These are phyloP conservation scores for Skeletonema menzelii DNA, from an alignment of 108 stramenopile species.

Conservation along the genomic window DNA sequence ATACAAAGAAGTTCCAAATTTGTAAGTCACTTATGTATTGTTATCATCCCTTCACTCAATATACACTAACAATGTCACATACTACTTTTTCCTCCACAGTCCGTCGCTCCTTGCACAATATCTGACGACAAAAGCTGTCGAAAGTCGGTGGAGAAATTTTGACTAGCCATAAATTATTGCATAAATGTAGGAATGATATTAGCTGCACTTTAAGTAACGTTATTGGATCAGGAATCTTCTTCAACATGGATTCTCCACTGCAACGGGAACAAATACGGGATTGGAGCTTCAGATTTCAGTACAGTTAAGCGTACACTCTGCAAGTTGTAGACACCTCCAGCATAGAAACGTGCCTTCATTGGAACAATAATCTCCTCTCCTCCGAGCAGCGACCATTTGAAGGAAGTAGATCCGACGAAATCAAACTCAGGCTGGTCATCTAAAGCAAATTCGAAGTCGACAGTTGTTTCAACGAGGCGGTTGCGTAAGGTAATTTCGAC, in stretches of 20 bases:
- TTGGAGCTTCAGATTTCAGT: conserved; percentile 11
- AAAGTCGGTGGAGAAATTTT: conserved; percentile 32
- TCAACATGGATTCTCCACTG: conserved; percentile 55
- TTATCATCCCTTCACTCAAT: neutral
- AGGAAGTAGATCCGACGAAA: conserved; percentile 56
- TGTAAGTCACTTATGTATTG: conserved; percentile 8
- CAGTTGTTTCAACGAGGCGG: conserved; percentile 50
- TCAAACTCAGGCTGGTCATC: conserved; percentile 54
- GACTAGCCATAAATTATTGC: neutral
- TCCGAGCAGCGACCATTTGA: conserved; percentile 45
- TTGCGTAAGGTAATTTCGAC: conserved; percentile 63
- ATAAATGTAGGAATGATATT: neutral
- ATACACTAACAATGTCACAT: neutral
- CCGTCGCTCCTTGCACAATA: conserved; percentile 78
- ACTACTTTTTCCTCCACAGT: neutral
- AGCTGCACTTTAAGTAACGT: neutral
- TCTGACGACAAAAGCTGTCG: conserved; percentile 68
- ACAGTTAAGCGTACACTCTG: conserved; percentile 56
- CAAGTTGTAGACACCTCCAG: conserved; percentile 70
- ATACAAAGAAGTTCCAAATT: conserved; percentile 87
- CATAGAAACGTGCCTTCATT: conserved; percentile 57
- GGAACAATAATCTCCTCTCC: conserved; percentile 63
- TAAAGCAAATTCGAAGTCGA: conserved; percentile 64
- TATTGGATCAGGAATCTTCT: conserved; percentile 5
- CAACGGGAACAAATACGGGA: conserved; percentile 50